phyloP scores from a whole-genome alignment of 1,284 basidiomycete species.

The Tylopilus sp. region DNA sequence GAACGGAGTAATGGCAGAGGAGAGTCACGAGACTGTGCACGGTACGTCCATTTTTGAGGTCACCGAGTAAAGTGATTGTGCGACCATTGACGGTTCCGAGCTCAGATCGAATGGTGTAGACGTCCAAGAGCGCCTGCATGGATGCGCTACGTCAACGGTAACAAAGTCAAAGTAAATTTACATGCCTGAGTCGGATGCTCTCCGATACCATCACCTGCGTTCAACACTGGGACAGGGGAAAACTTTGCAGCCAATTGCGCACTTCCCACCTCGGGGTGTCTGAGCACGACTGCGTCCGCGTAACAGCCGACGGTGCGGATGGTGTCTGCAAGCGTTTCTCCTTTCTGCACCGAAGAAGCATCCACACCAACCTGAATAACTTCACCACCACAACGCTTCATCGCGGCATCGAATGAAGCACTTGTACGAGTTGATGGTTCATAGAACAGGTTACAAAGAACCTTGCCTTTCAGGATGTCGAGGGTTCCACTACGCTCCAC shows the following conservation, averaged over 20 bases:
- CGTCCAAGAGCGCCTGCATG: constrained; percentile 80
- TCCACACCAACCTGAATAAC: constrained; percentile 86
- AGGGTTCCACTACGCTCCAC: constrained; percentile 91
- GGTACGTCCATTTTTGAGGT: constrained; percentile 97
- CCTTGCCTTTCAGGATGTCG: constrained; percentile 88
- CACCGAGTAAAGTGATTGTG: constrained; percentile 92
- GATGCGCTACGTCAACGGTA: not conserved
- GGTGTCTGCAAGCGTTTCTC: constrained; percentile 93
- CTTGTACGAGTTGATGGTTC: constrained; percentile 97
- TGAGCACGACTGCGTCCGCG: constrained; percentile 91
- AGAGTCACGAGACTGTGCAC: constrained; percentile 95
- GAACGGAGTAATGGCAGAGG: constrained; percentile 90
- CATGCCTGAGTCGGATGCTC: constrained; percentile 95
- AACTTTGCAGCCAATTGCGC: constrained; percentile 90
- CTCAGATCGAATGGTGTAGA: constrained; percentile 98
- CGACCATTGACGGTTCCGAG: constrained; percentile 97
- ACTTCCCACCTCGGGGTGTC: constrained; percentile 93
- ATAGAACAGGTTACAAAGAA: constrained; percentile 96
- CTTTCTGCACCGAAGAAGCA: constrained; percentile 89
- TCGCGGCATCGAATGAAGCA: constrained; percentile 97
- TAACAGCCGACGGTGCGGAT: constrained; percentile 96
- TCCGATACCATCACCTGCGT: constrained; percentile 95
- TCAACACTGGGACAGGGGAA: constrained; percentile 93
- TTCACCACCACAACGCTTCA: constrained; percentile 96
- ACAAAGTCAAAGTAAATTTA: not conserved